Evolutionary conservation across 169 alveolate genomes (phyloP), one percentile per base, ranked within the genome.

Genomic region (Plasmodium berghei): DNA sequence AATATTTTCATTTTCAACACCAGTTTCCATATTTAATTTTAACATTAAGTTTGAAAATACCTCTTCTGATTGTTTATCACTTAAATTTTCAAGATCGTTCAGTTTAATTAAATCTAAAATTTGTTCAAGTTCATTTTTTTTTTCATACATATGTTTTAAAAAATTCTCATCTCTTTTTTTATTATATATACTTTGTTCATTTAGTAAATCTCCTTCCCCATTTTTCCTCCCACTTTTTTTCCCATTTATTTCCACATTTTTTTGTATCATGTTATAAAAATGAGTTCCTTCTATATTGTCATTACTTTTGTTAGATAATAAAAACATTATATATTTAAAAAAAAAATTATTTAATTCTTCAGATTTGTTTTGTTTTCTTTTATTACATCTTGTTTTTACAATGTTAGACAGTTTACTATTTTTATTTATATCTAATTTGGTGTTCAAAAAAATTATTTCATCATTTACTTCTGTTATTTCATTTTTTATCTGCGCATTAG

Each of bases 321-420:
- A 45, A 56, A 67, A 66, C 46, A 16, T 83, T 55, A 58, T 34
- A 64, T 83, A 83, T 55, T 67, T 18, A 24, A 85, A 56, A 10
- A 69, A 83, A 9, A 83, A 67, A 8, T 24, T 64, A 67, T 62
- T 70, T 54, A 83, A 83, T 69, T 69, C 63, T 69, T 66, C 61
- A 40, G 22, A 69, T 26, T 69, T 54, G 34, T 67, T 52, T 40
- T 83, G 26, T 61, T 83, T 62, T 45, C 64, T 67, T 56, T 9
- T 45, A n/a, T 67, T 4, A 5, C 18, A 67, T 40, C 58, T 83
- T 67, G 48, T 34, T 66, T 46, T 67, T 61, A 66, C 73, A 16
- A 58, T 18, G 22, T 56, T 63, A 20, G 22, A 22, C 6, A 58
- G 10, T 1, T 42, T 45, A 1, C 67, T 83, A 62, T 67, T 40